Evolutionary conservation across 805 yeast species (phyloP), one percentile per base, ranked within the genome.

Genomic region (Metschnikowia cerradonensis): DNA sequence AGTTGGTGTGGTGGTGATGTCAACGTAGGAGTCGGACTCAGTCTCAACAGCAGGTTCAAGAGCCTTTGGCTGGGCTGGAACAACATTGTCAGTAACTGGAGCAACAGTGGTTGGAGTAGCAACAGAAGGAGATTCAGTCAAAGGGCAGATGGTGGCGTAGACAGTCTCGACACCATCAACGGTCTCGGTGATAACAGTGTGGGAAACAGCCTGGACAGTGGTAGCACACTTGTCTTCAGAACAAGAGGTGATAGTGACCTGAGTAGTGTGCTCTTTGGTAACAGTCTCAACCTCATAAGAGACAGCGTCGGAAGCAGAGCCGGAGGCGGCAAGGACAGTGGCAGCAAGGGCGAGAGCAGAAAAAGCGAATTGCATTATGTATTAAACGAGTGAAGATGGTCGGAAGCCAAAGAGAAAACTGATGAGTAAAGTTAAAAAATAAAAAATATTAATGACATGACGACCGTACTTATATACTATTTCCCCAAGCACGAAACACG

Each of bases 1-100:
- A 49, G 74, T 67, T 59, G 82, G 82, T 43, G 82, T 79, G 52
- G 73, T 64, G 53, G 82, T 77, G 59, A 71, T 67, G 57, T 79
- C 81, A 47, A 76, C 79, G 62, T 72, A 76, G 44, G 69, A 60
- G 61, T 70, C 64, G 31, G 64, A 62, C 41, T 70, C 74, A 56
- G 56, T 39, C 31, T 62, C 48, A 19, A 56, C 33, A 8, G 48
- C 54, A 11, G 57, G 47, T 23, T 57, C 59, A 32, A 57, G 49
- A 36, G 58, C 53, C 32, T 22, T 23, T 35, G 47, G 45, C 5
- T 19, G 3, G 6, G 37, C 26, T 17, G 45, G 35, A 17, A 47
- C 48, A 38, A 15, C 37, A 4, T 40, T 20, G 34, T 52, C 44
- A 17, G 55, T 48, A 13, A 56, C 50, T 47, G 48, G 51, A 19